Evolutionary conservation across 2,329 filamentous ascomycete species (phyloP), one percentile per base, ranked within the genome.

Genomic region (Pyricularia grisea): DNA sequence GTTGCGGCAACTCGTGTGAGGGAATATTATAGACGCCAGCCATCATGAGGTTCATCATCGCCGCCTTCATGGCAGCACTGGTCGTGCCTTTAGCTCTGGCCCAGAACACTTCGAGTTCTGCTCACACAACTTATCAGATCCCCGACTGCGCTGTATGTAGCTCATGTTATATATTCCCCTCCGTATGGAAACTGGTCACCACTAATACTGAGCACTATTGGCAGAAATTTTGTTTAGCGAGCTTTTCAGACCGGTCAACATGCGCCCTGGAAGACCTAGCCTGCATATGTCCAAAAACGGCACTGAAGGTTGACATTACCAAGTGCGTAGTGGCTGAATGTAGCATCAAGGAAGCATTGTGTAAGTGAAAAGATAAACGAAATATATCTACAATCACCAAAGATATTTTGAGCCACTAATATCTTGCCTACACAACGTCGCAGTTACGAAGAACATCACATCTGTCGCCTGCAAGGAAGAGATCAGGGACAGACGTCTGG

Each of bases 401-500:
- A n/a, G 42, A 50, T 2, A 17, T n/a, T 2, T 50, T 17, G 14
- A 17, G 20, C 4, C 17, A 5, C 42, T 50, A 61, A 23, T 9
- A 17, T 27, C 4, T 30, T 63, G 27, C 60, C 25, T 28, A 17
- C 58, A 0, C 17, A 12, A 25, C 25, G 11, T 23, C 17, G 12
- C 25, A 63, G 60, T 63, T 28, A 63, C 60, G 2, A 63, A 67
- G 30, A 75, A 76, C 68, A 63, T 74, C 6, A 77, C 74, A 1
- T 69, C 74, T 0, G 73, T 71, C 1, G 72, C 70, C n/a, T 79
- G 75, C 71, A 68, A 72, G 55, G 72, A 69, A 10, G 74, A 70
- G 14, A 55, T 73, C 20, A 71, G 71, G 7, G 73, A 77, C 69
- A 78, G 77, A 70, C 77, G 66, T 71, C 71, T 73, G 20, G 73